Base-by-base conservation (phyloP, 176 grass and related monocot genomes). In the Triticum dicoccoides region DNA sequence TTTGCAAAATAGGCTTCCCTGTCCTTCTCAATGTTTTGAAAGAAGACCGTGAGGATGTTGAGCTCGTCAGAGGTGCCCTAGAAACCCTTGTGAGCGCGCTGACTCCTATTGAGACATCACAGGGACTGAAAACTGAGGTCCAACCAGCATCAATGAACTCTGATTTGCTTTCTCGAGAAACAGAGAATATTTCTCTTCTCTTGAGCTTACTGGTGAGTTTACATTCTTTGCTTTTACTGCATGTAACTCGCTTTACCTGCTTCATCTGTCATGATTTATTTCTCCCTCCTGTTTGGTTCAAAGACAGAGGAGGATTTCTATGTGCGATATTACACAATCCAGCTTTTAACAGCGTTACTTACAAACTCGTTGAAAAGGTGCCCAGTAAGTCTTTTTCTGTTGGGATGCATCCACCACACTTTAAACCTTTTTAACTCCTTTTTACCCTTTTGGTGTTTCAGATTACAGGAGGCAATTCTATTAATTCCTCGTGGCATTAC, bases 231-330 rank as follows among this genome's bases (percentile, higher is more conserved):
- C 80, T 82, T 61, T 84, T 61, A 61, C 67, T 42, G 49, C 25
- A 69, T 52, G 39, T 35, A 52, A 47, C 42, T 61, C 12, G 14
- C 80, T 49, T 86, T 11, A 39, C 80, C 42, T 85, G 33, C 34
- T 84, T 80, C 29, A 32, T 73, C 23, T 54, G 27, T 79, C 11
- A 56, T 88, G 66, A 67, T 54, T 83, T 65, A 39, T 61, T 21
- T 52, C 20, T 9, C 56, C 18, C 12, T 64, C 64, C 37, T 84
- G 23, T 81, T 89, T 80, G 80, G 37, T 89, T 78, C 88, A 87
- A 88, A 96, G 94, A 94, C 97, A 49, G 97, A 99, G 84, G 97
- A 94, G 92, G 97, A 96, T 82, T 99, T 99, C 63, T 99, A 96
- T 96, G 94, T 99, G 70, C 89, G 97, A 58, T 96, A 99, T 76